Evolutionary conservation across 2,329 filamentous ascomycete genomes (phyloP).

Genomic region (Hymenoscyphus fructigenus): DNA sequence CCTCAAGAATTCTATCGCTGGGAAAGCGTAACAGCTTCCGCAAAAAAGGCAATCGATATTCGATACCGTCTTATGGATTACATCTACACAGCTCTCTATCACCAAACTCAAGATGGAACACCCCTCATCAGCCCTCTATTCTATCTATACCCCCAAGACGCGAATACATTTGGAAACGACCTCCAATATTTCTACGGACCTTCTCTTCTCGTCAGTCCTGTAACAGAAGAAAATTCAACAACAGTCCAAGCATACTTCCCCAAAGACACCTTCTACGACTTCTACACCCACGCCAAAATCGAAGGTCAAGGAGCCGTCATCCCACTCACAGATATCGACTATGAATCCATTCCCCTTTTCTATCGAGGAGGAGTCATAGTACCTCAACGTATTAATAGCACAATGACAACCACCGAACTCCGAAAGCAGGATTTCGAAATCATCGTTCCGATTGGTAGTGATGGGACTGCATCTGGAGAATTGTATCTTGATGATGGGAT

Average conservation of each 20-base stretch:
- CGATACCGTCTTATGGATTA: conserved; percentile 80
- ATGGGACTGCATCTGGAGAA: conserved; percentile 63
- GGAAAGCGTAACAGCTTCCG: conserved; percentile 60
- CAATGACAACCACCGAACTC: conserved; percentile 64
- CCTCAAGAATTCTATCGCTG: conserved; percentile 74
- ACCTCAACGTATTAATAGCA: conserved; percentile 55
- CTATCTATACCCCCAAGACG: conserved; percentile 63
- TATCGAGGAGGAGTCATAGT: conserved; percentile 65
- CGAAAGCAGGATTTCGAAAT: conserved; percentile 68
- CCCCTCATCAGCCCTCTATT: conserved; percentile 70
- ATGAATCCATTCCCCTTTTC: conserved; percentile 62
- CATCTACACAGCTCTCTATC: conserved; percentile 69
- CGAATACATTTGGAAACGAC: conserved; percentile 46
- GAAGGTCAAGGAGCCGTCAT: conserved; percentile 43
- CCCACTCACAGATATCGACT: conserved; percentile 41
- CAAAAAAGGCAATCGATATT: conserved; percentile 66
- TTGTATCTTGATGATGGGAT: conserved; percentile 80
- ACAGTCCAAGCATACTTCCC: conserved; percentile 50
- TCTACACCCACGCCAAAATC: conserved; percentile 48
- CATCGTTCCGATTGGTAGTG: conserved; percentile 61
- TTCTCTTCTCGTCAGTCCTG: conserved; percentile 49
- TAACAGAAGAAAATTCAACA: conserved; percentile 45
- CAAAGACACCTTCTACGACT: conserved; percentile 50
- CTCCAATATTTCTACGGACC: conserved; percentile 52
- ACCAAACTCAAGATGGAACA: conserved; percentile 58